Evolutionary conservation across 2,329 filamentous ascomycete genomes (phyloP), one percentile per base, ranked within the genome.

Genomic region (Colletotrichum kahawae): DNA sequence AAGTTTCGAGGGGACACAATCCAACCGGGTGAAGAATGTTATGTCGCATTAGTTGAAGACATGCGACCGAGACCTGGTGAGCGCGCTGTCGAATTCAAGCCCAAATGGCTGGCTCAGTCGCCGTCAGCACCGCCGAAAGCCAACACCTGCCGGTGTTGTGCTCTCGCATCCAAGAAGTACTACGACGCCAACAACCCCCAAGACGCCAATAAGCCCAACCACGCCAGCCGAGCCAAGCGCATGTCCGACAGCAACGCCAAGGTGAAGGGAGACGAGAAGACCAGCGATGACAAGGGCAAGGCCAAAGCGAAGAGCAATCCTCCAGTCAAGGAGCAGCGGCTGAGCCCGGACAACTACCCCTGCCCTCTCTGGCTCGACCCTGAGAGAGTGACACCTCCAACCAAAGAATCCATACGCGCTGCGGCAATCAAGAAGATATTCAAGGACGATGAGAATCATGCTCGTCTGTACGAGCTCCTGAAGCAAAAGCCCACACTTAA

Each of bases 91-190:
- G 94, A 96, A 82, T 93, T 96, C 84, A 97, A 97, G 82, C 94
- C 95, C 16, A 97, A 97, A 84, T 97, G 95, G 95, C 89, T 97
- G 31, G 85, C 89, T 10, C 94, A 95, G 82, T 96, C 94, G 3
- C 94, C 93, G 5, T 92, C 91, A 48, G 94, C 94, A 0, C 95
- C 94, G 2, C 31, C 81, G 0, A 83, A 85, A 33, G 90, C 93
- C 54, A 89, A 87, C 66, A 88, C 93, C 66, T 97, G 95, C 84
- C 91, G 95, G 36, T 95, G 93, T 51, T 97, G 95, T 82, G 95
- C 95, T 48, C 85, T 85, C 60, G 84, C 87, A 70, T 84, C 84
- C 81, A 87, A 62, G 83, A 86, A 76, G 80, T 87, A 64, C 81
- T 81, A 65, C 24, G 62, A 65, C 36, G 31, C 59, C 59, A 63